Evolutionary conservation across 345 rosid genomes (phyloP), one percentile per base, ranked within the genome.

Genomic region (Aquilaria yunnanensis): DNA sequence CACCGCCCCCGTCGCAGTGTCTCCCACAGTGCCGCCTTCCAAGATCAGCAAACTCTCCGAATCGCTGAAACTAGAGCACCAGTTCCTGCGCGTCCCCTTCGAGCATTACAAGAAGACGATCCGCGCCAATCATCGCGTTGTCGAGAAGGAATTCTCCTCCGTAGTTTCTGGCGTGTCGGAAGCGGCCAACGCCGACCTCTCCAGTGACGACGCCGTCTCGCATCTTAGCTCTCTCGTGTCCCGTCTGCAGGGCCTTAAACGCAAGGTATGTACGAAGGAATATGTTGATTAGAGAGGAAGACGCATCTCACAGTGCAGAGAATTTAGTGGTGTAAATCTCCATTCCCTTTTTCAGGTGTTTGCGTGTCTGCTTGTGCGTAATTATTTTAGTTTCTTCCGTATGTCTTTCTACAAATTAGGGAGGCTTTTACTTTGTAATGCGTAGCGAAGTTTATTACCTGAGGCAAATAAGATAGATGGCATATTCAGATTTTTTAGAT

Each of bases 31-130:
- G 14, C 77, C 86, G 6, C 70, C 91, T 11, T 77, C 89, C 30
- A 86, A 78, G 55, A 77, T 69, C 54, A 74, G 74, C 60, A 92
- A 83, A 68, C 75, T 94, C 47, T 72, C 93, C 58, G 97, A 94
- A 70, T 87, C 99, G 6, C 69, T 88, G 59, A 90, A 89, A 62
- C 79, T 91, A 33, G 99, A 91, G 78, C 96, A 94, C 80, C 97
- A 94, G 69, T 80, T 91, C 69, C 80, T 88, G 68, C 82, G 97
- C 16, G 97, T 90, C 14, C 99, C 99, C 6, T 94, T 90, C 79
- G 99, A 94, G 80, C 88, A 88, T 77, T 90, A 83, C 85, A 90
- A 86, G 83, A 94, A 90, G 72, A 82, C 89, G 81, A 90, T 86
- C 77, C 92, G 99, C 57, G 63, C 87, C 43, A 88, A 90, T 78